phyloP scores from a whole-genome alignment of 208 protist genomes.

The Leishmania guyanensis region DNA sequence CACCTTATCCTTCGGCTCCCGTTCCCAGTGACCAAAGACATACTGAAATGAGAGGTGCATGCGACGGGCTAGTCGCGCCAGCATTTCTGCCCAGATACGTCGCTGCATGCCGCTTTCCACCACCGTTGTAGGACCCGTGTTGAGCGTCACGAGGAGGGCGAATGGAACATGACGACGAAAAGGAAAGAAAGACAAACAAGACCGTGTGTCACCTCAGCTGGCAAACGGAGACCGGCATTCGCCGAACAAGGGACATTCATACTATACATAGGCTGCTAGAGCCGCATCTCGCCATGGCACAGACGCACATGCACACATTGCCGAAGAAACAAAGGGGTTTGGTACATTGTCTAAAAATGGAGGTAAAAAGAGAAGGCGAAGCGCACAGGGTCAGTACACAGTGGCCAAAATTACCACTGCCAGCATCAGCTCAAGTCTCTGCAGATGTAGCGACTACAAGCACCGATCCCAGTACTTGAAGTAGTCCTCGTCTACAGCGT shows the following conservation, averaged over 20 bases:
- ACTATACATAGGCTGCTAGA: conserved; percentile 5
- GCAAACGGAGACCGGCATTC: background rate
- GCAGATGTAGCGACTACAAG: conserved; percentile 37
- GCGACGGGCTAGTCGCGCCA: background rate
- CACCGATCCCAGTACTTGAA: conserved; percentile 91
- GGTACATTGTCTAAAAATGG: conserved; percentile 8
- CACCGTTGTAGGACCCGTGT: background rate
- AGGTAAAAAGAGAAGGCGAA: conserved; percentile 5
- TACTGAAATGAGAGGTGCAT: background rate
- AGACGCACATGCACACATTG: conserved; percentile 9
- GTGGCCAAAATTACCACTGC: background rate
- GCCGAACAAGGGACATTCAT: conserved; percentile 6
- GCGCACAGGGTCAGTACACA: background rate
- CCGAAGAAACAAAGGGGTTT: background rate
- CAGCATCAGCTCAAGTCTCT: background rate
- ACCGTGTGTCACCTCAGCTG: background rate
- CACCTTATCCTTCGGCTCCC: background rate
- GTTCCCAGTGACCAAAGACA: background rate
- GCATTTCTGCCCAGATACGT: background rate
- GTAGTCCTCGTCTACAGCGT: conserved; percentile 91
- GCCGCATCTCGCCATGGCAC: background rate
- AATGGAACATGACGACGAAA: background rate
- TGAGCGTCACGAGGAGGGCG: background rate
- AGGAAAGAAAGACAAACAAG: background rate
- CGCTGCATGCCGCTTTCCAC: background rate